Base-by-base conservation (phyloP, 2,329 filamentous ascomycete genomes). In the Colletotrichum sidae region DNA sequence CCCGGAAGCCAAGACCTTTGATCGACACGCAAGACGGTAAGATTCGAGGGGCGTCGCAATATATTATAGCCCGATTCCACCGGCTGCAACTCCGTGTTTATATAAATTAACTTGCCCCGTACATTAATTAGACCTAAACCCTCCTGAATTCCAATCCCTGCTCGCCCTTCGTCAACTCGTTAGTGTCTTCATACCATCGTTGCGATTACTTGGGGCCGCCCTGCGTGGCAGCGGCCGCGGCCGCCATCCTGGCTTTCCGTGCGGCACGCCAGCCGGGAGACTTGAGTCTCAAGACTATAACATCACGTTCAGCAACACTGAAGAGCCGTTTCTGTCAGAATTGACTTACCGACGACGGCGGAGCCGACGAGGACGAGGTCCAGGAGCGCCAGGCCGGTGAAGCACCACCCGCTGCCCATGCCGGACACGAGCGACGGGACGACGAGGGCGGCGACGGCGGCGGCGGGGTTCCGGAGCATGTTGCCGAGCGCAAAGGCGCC, bases 341-440 rank as follows among this genome's bases (percentile, higher is more conserved):
- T 15, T 15, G 15, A 15, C 15, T 15, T 15, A 72, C 70, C 45
- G 15, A 69, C 68, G 4, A 72, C 70, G 4, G 70, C 67, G 2
- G 68, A 67, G 8, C 71, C 70, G 8, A 73, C 71, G 0, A 73
- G 49, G 4, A 69, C 67, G 58, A 69, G 50, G 52, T 79, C 75
- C 15, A 80, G 58, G 2, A 77, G 47, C 0, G 72, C 75, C 25
- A 81, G 67, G 0, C 78, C 78, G 1, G 74, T 78, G 51, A 81
- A 81, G 38, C 76, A 78, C 76, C 76, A 81, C 2, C 78, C 77
- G 51, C 72, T 74, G 4, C 78, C 79, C 71, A 79, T 76, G 10
- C 57, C 70, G 11, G 70, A 67, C 2, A 79, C 69, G 2, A 81
- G 60, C 6, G 69, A 61, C 4, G 73, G 72, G 34, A 81, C 74